Conservation (phyloP, 164 flowering plant genomes). For the Echeveria elegans region DNA sequence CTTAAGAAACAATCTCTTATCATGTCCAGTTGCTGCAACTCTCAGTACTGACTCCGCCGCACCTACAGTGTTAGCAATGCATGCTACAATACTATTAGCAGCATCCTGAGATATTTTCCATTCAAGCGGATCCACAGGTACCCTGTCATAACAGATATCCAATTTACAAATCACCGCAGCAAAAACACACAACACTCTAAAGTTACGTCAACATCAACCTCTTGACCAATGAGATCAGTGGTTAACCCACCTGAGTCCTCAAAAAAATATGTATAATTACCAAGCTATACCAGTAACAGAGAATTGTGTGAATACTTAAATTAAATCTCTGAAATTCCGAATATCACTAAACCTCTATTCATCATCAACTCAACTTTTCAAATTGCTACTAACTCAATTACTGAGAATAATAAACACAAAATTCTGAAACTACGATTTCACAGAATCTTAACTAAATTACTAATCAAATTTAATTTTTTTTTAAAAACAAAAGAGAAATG, state of each 20-base stretch:
- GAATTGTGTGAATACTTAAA: no score
- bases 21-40: slow-evolving; percentile 96
- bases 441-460: not conserved
- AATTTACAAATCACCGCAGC: not conserved
- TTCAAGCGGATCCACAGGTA: slow-evolving; percentile 94
- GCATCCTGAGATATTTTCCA: slow-evolving; percentile 98
- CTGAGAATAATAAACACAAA: no score
- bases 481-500: not conserved
- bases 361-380: no score
- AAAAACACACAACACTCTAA: not conserved
- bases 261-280: no score
- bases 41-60: slow-evolving; percentile 95
- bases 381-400: no score
- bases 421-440: not conserved
- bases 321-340: no score
- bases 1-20: slow-evolving; percentile 83
- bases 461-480: no score
- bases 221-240: no score
- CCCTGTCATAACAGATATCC: slow-evolving; percentile 46
- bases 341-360: no score
- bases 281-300: no score
- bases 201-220: no score
- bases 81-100: slow-evolving; percentile 61
- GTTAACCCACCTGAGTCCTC: no score
- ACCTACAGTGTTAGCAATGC: slow-evolving; percentile 83